Conservation (phyloP, 345 rosid genomes). For the Ceriops tagal region DNA sequence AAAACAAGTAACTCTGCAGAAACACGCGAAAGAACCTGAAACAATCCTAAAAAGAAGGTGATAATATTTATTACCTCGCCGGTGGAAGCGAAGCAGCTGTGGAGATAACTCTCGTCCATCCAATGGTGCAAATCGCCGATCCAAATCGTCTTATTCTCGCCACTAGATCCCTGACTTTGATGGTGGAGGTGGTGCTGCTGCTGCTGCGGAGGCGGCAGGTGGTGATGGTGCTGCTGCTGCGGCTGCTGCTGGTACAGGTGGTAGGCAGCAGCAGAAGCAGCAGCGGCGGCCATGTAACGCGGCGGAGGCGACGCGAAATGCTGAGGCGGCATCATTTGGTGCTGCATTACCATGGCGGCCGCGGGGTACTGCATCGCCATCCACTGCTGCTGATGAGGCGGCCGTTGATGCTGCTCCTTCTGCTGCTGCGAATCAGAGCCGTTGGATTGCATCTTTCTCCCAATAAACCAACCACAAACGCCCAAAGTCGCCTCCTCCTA, state of each 20-base stretch:
- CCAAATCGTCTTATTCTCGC: slow-evolving; percentile 84
- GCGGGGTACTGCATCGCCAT: slow-evolving; percentile 73
- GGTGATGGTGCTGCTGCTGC: slow-evolving; percentile 25
- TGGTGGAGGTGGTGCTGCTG: slow-evolving; percentile 29
- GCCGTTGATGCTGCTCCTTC: slow-evolving; percentile 34
- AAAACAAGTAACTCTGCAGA: no score
- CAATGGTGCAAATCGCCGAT: slow-evolving; percentile 95
- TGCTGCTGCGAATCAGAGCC: slow-evolving; percentile 41
- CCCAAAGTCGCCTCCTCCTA: neutral
- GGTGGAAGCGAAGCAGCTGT: slow-evolving; percentile 60
- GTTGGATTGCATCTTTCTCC: slow-evolving; percentile 50
- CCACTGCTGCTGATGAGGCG: slow-evolving; percentile 43
- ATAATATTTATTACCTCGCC: slow-evolving; percentile 55
- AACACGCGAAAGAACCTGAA: no score
- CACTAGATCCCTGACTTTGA: slow-evolving; percentile 44
- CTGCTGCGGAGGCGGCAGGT: slow-evolving; percentile 30
- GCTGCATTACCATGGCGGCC: slow-evolving; percentile 83
- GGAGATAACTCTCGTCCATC: slow-evolving; percentile 94
- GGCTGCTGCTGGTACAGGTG: slow-evolving; percentile 28
- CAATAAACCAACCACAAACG: neutral
- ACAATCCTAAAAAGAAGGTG: neutral
- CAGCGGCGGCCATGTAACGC: slow-evolving; percentile 44
- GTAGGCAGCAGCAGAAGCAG: slow-evolving; percentile 30
- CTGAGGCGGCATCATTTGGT: slow-evolving; percentile 65
- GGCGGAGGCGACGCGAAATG: slow-evolving; percentile 57